Base-by-base conservation (phyloP, 2,329 filamentous ascomycete genomes). In the Aspergillus eucalypticola region DNA sequence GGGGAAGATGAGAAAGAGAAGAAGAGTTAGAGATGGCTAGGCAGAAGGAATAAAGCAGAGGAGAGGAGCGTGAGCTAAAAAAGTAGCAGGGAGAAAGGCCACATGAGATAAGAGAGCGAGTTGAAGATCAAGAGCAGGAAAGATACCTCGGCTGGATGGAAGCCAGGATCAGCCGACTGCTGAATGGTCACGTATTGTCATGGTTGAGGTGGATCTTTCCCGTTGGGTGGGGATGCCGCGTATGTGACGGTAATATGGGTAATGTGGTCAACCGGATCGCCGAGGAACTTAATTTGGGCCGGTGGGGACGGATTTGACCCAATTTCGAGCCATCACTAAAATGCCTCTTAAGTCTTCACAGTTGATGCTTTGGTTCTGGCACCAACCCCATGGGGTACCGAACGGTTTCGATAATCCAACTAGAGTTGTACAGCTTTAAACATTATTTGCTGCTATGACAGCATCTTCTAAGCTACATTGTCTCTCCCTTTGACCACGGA, bases 111-210 rank as follows among this genome's bases (percentile, higher is more conserved):
- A 53, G 21, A 23, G 39, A 13, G 6, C 2, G 41, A 21, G 17
- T 35, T 13, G 11, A 35, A 15, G 19, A 23, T 10, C 10, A 44
- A 44, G 41, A 15, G 46, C 15, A 27, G 8, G 15, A 3, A 25
- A 49, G 44, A 54, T 60, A 54, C 64, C 64, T 66, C 64, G 64
- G 64, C 53, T 64, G 64, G 54, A 66, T 39, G 58, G 64, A 64
- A 46, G 21, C 32, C 21, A 21, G 48, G 50, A 29, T 54, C 58
- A 60, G 48, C 60, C 62, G 62, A 65, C 58, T 51, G 54, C 25
- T 35, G 59, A 57, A 21, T 21, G 39, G 60, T 58, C 46, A 29
- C 39, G 52, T 59, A 63, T 55, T 11, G 60, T 61, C 21, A 55
- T 23, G 19, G 39, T 11, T 25, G 21, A 10, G 6, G 41, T 41